Evolutionary conservation across 2,329 filamentous ascomycete species (phyloP).

Genomic region (Tolypocladium nubicola): DNA sequence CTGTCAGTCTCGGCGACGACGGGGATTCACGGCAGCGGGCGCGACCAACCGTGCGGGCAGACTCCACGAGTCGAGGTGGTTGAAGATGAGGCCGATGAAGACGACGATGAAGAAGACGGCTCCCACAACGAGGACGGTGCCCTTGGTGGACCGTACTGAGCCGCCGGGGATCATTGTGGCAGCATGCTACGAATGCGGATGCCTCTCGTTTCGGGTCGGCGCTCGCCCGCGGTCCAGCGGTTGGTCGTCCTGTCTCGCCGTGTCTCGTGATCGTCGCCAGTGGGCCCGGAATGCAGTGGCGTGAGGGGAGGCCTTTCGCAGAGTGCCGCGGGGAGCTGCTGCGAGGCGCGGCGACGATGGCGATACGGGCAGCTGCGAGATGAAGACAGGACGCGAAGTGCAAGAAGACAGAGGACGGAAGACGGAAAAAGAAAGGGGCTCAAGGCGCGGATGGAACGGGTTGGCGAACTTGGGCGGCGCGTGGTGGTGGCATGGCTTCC

Average conservation of each 20-base stretch:
- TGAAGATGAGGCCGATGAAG: conserved; percentile 20
- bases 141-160: conserved; percentile 18
- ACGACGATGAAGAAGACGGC: conserved; percentile 20
- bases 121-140: conserved; percentile 16
- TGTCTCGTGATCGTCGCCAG: background rate
- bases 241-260: background rate
- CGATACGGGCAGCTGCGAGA: background rate
- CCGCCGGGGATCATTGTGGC: conserved; percentile 16
- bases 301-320: background rate
- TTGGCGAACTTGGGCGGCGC: background rate
- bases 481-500: background rate
- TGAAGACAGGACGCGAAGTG: background rate
- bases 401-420: no score
- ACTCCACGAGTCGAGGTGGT: conserved; percentile 19
- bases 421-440: background rate
- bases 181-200: conserved; percentile 10
- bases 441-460: background rate
- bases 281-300: background rate
- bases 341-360: background rate
- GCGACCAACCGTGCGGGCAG: conserved; percentile 9
- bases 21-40: background rate
- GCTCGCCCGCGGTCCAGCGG: background rate
- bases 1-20: background rate
- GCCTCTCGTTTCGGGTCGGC: background rate
- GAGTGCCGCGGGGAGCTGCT: background rate